Conservation (phyloP, 129 eudicot species). For the Artemisia argyi region DNA sequence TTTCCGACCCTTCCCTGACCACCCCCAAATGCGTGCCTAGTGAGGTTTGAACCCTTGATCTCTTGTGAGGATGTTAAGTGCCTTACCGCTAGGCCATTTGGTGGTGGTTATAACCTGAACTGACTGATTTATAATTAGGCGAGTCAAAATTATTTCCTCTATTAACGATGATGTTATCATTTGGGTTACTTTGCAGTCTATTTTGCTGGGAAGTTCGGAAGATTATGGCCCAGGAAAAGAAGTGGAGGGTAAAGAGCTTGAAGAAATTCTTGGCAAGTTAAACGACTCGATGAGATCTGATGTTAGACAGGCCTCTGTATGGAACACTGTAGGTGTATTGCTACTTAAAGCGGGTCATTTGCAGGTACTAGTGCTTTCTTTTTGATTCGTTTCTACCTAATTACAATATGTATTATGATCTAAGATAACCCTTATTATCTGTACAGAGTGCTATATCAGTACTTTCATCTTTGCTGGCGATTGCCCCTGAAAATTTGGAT, state of each 20-base stretch:
- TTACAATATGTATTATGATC: conserved; percentile 10
- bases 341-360: conserved; percentile 83
- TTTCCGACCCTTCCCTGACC: too few species aligned
- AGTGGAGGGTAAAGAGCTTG: conserved; percentile 72
- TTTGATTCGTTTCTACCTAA: background rate
- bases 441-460: conserved; percentile 86
- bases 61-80: too few species aligned
- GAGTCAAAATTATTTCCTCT: too few species aligned
- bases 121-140: too few species aligned
- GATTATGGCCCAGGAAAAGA: conserved; percentile 67
- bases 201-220: conserved; percentile 81
- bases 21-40: too few species aligned
- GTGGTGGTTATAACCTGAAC: too few species aligned
- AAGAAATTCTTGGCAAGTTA: conserved; percentile 63
- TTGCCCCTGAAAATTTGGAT: conserved; percentile 89
- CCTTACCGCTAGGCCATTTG: too few species aligned
- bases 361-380: conserved; percentile 48
- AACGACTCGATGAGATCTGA: conserved; percentile 73
- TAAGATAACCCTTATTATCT: conserved; percentile 32
- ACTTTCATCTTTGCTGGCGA: conserved; percentile 66
- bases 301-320: conserved; percentile 85
- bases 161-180: background rate
- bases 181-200: conserved; percentile 51
- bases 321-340: conserved; percentile 90
- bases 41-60: too few species aligned